Percentiles rank a stretch among this genome's conserved stretches.
Conservation (phyloP, 352 stramenopile genomes). For the Aphanomyces astaci region DNA sequence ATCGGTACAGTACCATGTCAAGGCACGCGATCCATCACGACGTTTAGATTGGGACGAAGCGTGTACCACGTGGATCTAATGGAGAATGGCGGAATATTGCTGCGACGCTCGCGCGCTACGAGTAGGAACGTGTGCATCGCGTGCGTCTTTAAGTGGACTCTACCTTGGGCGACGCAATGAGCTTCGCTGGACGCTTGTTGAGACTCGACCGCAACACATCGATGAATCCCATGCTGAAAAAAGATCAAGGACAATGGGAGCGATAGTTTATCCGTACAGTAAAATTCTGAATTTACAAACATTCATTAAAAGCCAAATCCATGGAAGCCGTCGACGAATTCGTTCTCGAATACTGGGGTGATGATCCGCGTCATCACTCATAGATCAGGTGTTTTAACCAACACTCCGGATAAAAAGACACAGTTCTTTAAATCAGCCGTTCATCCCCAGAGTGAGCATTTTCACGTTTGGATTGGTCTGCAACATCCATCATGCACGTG, state of each 20-base stretch:
- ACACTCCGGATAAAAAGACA: too few species aligned
- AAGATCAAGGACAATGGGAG: too few species aligned
- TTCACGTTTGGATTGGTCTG: neutral
- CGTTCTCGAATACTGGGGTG: neutral
- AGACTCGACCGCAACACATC: neutral
- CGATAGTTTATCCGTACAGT: too few species aligned
- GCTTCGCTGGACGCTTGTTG: neutral
- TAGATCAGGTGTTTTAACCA: too few species aligned
- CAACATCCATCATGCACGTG: conserved; percentile 11
- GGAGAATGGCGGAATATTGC: conserved; percentile 50
- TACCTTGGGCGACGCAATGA: neutral
- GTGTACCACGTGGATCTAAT: too few species aligned
- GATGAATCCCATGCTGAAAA: neutral
- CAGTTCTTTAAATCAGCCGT: neutral
- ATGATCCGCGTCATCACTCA: too few species aligned
- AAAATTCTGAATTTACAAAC: too few species aligned
- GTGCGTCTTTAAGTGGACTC: neutral
- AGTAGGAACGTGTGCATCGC: neutral
- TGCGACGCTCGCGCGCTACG: conserved; percentile 61
- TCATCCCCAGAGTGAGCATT: neutral
- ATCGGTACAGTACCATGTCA: too few species aligned
- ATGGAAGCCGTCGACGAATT: neutral
- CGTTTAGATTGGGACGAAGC: too few species aligned
- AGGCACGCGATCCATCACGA: too few species aligned
- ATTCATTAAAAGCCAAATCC: neutral